Percentiles rank a stretch among this genome's conserved stretches.
Evolutionary conservation across 2,329 filamentous ascomycete genomes (phyloP).

Genomic region (Fusarium armeniacum): DNA sequence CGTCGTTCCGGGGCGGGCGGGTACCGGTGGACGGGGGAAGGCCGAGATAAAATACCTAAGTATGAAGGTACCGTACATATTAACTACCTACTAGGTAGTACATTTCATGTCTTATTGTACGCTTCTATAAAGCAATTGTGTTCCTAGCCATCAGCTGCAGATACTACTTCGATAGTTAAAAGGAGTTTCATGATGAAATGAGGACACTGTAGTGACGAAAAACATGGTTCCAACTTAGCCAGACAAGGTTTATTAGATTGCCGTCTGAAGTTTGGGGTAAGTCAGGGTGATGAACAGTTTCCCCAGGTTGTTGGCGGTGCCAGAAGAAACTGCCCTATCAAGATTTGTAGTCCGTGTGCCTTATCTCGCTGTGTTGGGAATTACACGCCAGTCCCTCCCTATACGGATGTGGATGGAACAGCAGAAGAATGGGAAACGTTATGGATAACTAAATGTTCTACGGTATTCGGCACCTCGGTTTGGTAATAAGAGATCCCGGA

Average conservation of each 20-base stretch:
- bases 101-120: not conserved
- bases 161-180: not conserved
- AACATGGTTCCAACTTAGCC: not conserved
- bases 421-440: not conserved
- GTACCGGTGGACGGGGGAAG: constrained; percentile 44
- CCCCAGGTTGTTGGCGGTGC: constrained; percentile 28
- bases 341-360: not conserved
- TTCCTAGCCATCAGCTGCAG: not conserved
- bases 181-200: not conserved
- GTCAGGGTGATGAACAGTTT: constrained; percentile 25
- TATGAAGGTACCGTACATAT: not conserved
- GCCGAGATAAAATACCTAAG: constrained; percentile 34
- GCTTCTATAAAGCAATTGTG: not conserved
- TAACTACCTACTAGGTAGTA: not conserved
- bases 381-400: not conserved
- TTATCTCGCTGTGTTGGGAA: too few species aligned
- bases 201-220: not conserved
- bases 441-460: not conserved
- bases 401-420: not conserved
- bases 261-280: constrained; percentile 18
- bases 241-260: constrained; percentile 11
- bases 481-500: constrained; percentile 8
- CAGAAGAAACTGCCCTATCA: constrained; percentile 7
- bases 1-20: constrained; percentile 40
- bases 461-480: constrained; percentile 60